phyloP scores from a whole-genome alignment of 2,329 filamentous ascomycete species.

The Balansia obtecta region DNA sequence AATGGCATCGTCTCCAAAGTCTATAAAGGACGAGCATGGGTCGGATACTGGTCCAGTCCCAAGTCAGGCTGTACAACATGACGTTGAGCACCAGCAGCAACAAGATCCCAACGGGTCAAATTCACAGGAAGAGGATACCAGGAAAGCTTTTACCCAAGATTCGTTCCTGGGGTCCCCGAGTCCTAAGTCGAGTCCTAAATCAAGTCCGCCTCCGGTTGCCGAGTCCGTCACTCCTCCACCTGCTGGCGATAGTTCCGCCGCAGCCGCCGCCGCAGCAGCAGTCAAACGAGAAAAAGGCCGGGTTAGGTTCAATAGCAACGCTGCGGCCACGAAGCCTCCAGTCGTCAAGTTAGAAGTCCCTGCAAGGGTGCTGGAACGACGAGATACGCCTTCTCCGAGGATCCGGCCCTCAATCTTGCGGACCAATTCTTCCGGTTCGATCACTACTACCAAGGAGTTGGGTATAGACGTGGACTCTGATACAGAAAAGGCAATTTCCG shows the following conservation, averaged over 20 bases:
- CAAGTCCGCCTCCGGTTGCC: background rate
- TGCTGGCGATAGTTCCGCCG: background rate
- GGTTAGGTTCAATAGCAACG: constrained; percentile 36
- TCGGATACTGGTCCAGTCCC: background rate
- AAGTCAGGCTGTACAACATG: background rate
- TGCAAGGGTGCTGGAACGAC: background rate
- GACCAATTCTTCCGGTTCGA: constrained; percentile 27
- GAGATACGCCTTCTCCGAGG: constrained; percentile 12
- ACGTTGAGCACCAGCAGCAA: background rate
- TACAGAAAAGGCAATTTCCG: constrained; percentile 18
- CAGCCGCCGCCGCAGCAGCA: constrained; percentile 1
- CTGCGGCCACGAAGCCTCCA: constrained; percentile 19
- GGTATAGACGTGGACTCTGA: constrained; percentile 15
- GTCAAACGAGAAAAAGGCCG: constrained; percentile 33
- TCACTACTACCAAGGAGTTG: constrained; percentile 16
- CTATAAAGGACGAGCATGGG: constrained; percentile 2
- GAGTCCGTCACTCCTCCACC: background rate
- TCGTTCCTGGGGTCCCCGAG: background rate
- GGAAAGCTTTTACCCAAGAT: background rate
- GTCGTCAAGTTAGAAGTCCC: constrained; percentile 7
- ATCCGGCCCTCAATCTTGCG: constrained; percentile 31
- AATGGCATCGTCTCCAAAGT: constrained; percentile 6
- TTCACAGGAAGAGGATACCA: too few relatives aligned
- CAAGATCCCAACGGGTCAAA: too few relatives aligned
- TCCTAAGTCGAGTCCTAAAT: background rate